Base-by-base conservation (phyloP, 2,329 filamentous ascomycete species). In the Paracoccidioides lutzii region DNA sequence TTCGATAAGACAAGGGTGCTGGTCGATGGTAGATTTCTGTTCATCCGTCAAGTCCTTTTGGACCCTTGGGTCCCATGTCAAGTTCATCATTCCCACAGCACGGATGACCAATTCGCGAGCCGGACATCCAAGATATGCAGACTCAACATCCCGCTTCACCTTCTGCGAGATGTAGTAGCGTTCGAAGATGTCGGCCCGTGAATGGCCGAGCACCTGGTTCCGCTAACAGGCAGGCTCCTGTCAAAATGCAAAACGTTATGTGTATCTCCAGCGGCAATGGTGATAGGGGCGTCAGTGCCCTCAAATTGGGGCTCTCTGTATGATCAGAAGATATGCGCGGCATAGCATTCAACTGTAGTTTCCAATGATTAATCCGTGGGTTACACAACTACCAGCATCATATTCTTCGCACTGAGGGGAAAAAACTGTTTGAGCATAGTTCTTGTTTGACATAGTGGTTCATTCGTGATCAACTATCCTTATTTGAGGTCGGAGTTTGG, bases 171-270 rank as follows among this genome's bases (percentile, higher is more conserved):
- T 22, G 41, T 53, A 53, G 15, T 42, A 53, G 15, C 51, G 40
- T 53, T 53, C 41, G n/a, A 53, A 53, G 40, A 53, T 53, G 30
- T 53, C 41, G 6, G 51, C 38, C 22, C 38, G 51, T 3, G 51
- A 53, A 38, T 64, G 56, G 54, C 61, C 52, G 51, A 62, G 56
- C 3, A 64, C 54, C 35, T 65, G 59, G 54, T 63, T 57, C 8
- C 58, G 57, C 22, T 22, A 22, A 22, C 22, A 2, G 22, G 22
- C 22, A 22, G 22, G 22, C 22, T 22, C 22, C 22, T 22, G 22
- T 22, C 22, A 22, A 22, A 22, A 22, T 22, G 22, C 22, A 22
- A 22, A 22, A 22, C 22, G 22, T 22, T 22, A 22, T 22, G 22
- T 22, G 22, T 22, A 22, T 22, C 14, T 44, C 14, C 15, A n/a